phyloP scores from a whole-genome alignment of 2,329 filamentous ascomycete species.

The Pseudogymnoascus sp. region DNA sequence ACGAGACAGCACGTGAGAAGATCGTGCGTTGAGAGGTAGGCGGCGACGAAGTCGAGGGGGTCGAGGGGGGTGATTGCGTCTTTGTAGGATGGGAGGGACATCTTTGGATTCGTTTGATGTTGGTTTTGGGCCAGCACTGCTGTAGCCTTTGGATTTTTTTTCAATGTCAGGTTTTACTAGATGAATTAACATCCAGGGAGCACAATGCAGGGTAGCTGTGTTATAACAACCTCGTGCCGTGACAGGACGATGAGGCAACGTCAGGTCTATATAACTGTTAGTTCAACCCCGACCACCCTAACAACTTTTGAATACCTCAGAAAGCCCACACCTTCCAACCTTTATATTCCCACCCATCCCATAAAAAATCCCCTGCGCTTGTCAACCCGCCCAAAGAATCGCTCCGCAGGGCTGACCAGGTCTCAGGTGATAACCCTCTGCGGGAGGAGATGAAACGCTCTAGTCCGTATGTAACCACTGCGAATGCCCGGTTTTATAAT shows the following conservation, averaged over 20 bases:
- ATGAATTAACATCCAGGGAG: neutral
- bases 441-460: neutral
- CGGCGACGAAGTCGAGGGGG: neutral
- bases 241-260: neutral
- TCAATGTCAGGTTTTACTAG: neutral
- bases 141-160: neutral
- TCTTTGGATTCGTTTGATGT: neutral
- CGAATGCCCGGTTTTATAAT: neutral
- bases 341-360: neutral
- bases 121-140: neutral
- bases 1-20: neutral
- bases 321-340: neutral
- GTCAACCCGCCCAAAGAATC: neutral
- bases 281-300: neutral
- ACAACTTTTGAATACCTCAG: neutral
- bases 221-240: neutral
- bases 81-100: neutral
- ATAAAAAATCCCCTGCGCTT: neutral
- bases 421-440: neutral
- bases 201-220: neutral
- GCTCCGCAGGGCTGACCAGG: neutral
- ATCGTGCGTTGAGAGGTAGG: neutral
- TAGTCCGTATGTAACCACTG: neutral
- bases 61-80: neutral
- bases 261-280: neutral